Evolutionary conservation across 305 asterid species (phyloP).

Genomic region (Withania somnifera): DNA sequence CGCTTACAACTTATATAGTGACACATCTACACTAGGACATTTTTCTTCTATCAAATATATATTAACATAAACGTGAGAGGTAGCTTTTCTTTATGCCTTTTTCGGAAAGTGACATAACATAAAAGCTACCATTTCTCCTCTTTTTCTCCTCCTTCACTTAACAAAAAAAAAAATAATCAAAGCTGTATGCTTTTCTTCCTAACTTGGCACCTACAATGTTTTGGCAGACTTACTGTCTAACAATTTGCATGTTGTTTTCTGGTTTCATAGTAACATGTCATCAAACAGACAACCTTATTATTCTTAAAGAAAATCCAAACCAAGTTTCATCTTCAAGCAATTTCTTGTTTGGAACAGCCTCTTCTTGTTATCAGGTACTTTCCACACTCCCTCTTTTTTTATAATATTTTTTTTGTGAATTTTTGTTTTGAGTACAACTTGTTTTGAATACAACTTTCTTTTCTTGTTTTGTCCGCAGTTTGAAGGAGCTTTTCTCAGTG

Average conservation of each 20-base stretch:
- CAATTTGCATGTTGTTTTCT: background rate
- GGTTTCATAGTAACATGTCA: background rate
- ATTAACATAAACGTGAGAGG: background rate
- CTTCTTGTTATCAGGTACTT: conserved; percentile 1
- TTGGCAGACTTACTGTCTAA: background rate
- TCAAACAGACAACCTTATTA: background rate
- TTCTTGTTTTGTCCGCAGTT: conserved; percentile 21
- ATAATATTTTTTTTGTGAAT: background rate
- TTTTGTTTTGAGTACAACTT: background rate
- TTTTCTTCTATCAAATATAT: background rate
- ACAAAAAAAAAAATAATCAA: too few relatives aligned
- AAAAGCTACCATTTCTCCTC: background rate
- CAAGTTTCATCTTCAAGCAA: background rate
- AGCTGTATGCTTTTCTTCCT: background rate
- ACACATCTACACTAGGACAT: background rate
- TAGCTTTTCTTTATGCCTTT: background rate
- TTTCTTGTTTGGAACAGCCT: conserved; percentile 4
- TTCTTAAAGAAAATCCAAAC: background rate
- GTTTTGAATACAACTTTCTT: background rate
- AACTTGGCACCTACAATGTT: background rate
- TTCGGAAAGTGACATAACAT: background rate
- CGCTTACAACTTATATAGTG: background rate
- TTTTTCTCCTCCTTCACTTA: background rate
- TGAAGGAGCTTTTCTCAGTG: conserved; percentile 43
- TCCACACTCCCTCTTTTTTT: background rate